Evolutionary conservation across 306 rosid species (phyloP), one percentile per base, ranked within the genome.

Genomic region (Cercis canadensis): DNA sequence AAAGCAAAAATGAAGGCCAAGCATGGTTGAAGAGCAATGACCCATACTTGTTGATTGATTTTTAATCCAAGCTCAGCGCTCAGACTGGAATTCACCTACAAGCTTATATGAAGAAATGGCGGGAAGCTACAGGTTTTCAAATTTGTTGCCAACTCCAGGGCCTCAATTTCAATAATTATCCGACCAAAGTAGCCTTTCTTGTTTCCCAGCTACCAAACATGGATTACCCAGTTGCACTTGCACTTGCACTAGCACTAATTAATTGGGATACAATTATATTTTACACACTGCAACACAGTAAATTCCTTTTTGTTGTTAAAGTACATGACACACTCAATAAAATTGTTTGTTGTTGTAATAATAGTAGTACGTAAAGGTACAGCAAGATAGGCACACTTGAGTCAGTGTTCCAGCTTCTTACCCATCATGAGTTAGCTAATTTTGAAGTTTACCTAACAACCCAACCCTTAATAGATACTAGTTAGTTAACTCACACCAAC

Each of bases 141-240:
- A 69, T 24, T 50, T 58, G 11, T 13, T 34, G 32, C 2, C 54
- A 57, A 33, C 29, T 1, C 29, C 29, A 24, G 29, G 7, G 24
- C 66, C 52, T 74, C 52, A 53, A 49, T 18, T 36, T 24, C 49
- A 52, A 75, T 58, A 39, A 67, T 49, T 40, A 39, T 62, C 70
- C 59, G 75, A 40, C 29, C 57, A 16, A 43, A 32, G 32, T 21
- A 43, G 53, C 43, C 32, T 53, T 8, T 43, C 34, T n/a, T 41
- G 75, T 52, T 76, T 76, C 75, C 65, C 58, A 31, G 40, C 50
- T 40, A 57, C 80, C 65, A 76, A 76, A 61, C 75, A 60, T 19
- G 44, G 0, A 16, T 50, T 61, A 76, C 44, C 40, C 40, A 24
- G 29, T 24, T 24, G 29, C 29, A n/a, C n/a, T n/a, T n/a, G n/a